phyloP scores from a whole-genome alignment of 306 rosid genomes.

The Dalbergia cochinchinensis region DNA sequence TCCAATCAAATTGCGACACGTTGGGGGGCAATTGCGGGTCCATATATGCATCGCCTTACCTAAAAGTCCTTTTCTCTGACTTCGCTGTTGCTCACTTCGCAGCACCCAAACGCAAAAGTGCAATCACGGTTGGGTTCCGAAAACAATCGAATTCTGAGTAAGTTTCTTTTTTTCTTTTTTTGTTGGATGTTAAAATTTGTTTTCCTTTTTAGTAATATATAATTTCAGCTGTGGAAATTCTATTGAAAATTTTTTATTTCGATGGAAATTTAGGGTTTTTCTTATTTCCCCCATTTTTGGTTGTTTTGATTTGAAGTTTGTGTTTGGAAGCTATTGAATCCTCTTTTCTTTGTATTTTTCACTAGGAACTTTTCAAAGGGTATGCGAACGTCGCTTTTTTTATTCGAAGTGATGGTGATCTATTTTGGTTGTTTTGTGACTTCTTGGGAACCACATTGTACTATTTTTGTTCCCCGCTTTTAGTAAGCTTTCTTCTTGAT shows the following conservation, averaged over 20 bases:
- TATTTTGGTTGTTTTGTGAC: constrained; percentile 33
- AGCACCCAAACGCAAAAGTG: constrained; percentile 26
- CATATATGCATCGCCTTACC: constrained; percentile 61
- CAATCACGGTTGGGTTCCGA: constrained; percentile 39
- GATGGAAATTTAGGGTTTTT: constrained; percentile 52
- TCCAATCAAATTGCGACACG: constrained; percentile 51
- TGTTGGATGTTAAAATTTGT: neutral
- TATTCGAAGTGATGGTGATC: neutral
- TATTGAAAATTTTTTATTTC: constrained; percentile 27
- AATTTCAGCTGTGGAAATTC: constrained; percentile 20
- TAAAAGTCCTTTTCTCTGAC: constrained; percentile 54
- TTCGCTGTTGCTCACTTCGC: constrained; percentile 41
- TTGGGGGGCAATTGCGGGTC: constrained; percentile 49
- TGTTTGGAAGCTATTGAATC: constrained; percentile 6
- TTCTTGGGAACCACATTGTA: constrained; percentile 14
- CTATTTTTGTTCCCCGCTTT: neutral
- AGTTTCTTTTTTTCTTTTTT: constrained; percentile 41
- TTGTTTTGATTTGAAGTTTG: constrained; percentile 4
- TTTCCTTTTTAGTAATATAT: neutral
- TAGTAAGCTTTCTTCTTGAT: neutral
- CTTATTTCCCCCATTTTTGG: constrained; percentile 1
- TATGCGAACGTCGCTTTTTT: neutral
- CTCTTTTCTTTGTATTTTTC: constrained; percentile 23
- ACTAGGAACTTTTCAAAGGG: constrained; percentile 25
- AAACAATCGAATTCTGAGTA: constrained; percentile 63